Conservation (phyloP, 2,329 filamentous ascomycete species). For the Xylariomycetidae sp. region DNA sequence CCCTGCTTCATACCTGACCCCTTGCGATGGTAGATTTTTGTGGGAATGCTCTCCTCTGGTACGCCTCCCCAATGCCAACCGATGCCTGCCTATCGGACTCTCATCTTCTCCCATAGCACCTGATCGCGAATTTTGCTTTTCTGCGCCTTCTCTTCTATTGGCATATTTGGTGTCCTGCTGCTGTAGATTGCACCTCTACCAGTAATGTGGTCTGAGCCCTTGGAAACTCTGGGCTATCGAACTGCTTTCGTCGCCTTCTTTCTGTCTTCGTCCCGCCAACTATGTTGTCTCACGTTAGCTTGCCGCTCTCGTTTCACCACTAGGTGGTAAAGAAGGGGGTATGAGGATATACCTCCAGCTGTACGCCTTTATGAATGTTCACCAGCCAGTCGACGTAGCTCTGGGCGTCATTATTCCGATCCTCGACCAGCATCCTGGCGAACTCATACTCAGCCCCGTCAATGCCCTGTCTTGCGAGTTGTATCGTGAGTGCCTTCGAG, state of each 20-base stretch:
- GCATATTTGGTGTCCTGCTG: background rate
- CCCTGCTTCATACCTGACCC: too few relatives aligned
- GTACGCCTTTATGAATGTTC: conserved; percentile 87
- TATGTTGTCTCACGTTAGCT: conserved; percentile 27
- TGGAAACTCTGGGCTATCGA: conserved; percentile 51
- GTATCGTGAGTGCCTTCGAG: conserved; percentile 82
- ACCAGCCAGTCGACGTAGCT: conserved; percentile 99
- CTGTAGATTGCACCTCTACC: conserved; percentile 35
- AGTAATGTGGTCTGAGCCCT: conserved; percentile 56
- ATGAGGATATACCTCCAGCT: conserved; percentile 65
- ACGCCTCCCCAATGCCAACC: too few relatives aligned
- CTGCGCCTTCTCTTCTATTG: too few relatives aligned
- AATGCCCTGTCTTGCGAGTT: conserved; percentile 85
- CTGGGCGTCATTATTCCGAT: conserved; percentile 95
- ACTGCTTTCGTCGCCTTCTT: conserved; percentile 53
- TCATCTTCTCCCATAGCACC: too few relatives aligned
- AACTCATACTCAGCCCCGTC: conserved; percentile 98
- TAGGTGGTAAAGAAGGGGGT: conserved; percentile 3
- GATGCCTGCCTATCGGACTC: too few relatives aligned
- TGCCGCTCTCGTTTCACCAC: conserved; percentile 3
- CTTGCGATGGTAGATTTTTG: too few relatives aligned
- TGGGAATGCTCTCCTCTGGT: too few relatives aligned
- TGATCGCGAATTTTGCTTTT: too few relatives aligned
- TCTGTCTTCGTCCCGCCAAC: conserved; percentile 67
- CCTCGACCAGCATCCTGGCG: conserved; percentile 83